Evolutionary conservation across 1,284 basidiomycete genomes (phyloP).

Genomic region (Xerocomus amazonicus): DNA sequence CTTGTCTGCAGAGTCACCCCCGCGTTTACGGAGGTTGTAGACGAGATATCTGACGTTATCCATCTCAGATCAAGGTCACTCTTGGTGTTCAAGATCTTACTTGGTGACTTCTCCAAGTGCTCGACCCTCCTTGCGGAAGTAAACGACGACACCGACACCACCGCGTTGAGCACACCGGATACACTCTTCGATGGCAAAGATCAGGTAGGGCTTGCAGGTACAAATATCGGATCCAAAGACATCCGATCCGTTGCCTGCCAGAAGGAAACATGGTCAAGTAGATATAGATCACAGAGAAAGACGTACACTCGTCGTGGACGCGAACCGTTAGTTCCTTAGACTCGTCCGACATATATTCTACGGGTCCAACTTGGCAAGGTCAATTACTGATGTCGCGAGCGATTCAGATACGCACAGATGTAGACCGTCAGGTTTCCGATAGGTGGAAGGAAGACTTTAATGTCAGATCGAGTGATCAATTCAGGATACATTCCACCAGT

Average conservation of each 20-base stretch:
- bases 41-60: slow-evolving; percentile 66
- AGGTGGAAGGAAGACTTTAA: slow-evolving; percentile 94
- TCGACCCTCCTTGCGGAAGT: slow-evolving; percentile 93
- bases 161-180: slow-evolving; percentile 84
- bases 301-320: slow-evolving; percentile 89
- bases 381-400: not conserved
- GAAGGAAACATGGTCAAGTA: not conserved
- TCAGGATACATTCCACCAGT: slow-evolving; percentile 97
- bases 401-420: slow-evolving; percentile 61
- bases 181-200: slow-evolving; percentile 92
- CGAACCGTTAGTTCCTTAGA: slow-evolving; percentile 87
- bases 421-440: slow-evolving; percentile 92
- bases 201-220: slow-evolving; percentile 92
- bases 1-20: slow-evolving; percentile 86
- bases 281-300: slow-evolving; percentile 19
- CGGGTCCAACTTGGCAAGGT: slow-evolving; percentile 66
- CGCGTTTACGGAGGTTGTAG: slow-evolving; percentile 94
- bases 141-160: slow-evolving; percentile 90
- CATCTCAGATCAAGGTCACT: not conserved
- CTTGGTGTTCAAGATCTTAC: slow-evolving; percentile 32
- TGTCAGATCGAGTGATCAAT: slow-evolving; percentile 90
- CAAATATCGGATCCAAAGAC: slow-evolving; percentile 93
- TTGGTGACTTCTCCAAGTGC: slow-evolving; percentile 93
- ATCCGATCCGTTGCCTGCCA: slow-evolving; percentile 74
- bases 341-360: slow-evolving; percentile 74